Evolutionary conservation across 257 asterid species (phyloP), one percentile per base, ranked within the genome.

Genomic region (Scutellaria baicalensis): DNA sequence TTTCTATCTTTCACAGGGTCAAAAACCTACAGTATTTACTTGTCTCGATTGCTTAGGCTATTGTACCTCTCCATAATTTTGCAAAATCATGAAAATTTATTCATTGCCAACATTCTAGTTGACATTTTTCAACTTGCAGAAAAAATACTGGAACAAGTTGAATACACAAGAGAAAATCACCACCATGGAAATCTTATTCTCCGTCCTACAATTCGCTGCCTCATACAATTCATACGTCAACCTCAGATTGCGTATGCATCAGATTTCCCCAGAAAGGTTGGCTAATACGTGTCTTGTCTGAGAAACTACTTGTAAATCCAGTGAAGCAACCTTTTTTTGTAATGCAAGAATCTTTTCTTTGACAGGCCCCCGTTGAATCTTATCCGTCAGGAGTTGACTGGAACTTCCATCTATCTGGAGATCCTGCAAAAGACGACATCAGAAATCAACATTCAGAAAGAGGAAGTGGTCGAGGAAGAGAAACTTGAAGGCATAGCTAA

Each of bases 361-460:
- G 59, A 71, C 83, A 94, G 99, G 81, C 95, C 96, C 49, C 99
- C 99, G 2, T 66, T 84, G 78, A 94, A 89, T 84, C 97, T 94
- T 82, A 93, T 94, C 21, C 99, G 99, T 64, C 97, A 91, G 75
- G 99, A 94, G 81, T 77, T 94, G 71, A 79, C 90, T 49, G 99
- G 96, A 78, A 91, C 99, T n/a, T 77, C 86, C 87, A 86, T 94
- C 77, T 94, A 94, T 78, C 87, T 94, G 38, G 97, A 94, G 76
- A 84, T 94, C 78, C 85, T 94, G 78, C 97, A 89, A 40, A 91
- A 91, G 90, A 70, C 96, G 14, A 88, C 97, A 21, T 66, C 86
- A 70, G 77, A 74, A 42, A 68, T 74, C 63, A 72, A 80, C 45
- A 14, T n/a, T 70, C 45, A 47, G 47, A 69, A 76, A 21, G 81